Evolutionary conservation across 164 flowering plant species (phyloP).

Genomic region (Piper longum): DNA sequence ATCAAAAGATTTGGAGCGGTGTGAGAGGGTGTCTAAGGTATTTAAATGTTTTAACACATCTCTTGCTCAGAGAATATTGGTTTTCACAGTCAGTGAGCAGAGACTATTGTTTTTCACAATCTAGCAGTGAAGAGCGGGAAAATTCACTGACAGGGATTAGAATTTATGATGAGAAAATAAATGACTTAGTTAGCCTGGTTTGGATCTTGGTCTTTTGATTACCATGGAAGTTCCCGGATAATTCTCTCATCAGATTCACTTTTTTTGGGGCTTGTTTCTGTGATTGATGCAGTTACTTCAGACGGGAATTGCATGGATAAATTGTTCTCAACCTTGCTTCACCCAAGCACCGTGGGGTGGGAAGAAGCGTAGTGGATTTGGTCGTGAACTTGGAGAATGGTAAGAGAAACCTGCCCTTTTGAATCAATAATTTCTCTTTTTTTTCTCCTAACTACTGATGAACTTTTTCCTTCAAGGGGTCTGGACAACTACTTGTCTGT

Average conservation of each 20-base stretch:
- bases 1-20: slow-evolving; percentile 79
- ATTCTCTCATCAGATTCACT: no score
- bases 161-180: no score
- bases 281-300: slow-evolving; percentile 38
- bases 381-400: slow-evolving; percentile 99
- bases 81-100: no score
- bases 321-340: slow-evolving; percentile 99
- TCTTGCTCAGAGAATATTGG: background rate
- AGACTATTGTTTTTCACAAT: no score
- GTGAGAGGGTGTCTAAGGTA: slow-evolving; percentile 84
- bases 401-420: slow-evolving; percentile 11
- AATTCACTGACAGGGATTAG: no score
- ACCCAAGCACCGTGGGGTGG: slow-evolving; percentile 99
- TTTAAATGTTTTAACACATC: no score
- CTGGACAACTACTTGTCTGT: slow-evolving; percentile 80
- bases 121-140: no score
- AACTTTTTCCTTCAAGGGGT: slow-evolving; percentile 42
- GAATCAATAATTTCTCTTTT: background rate
- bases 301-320: slow-evolving; percentile 88
- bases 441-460: background rate
- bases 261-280: no score
- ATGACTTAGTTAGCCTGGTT: no score
- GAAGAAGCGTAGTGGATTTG: slow-evolving; percentile 88
- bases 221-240: no score
- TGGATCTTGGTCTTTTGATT: no score